Evolutionary conservation across 2,329 filamentous ascomycete species (phyloP).

Genomic region (Didymella keratinophila): DNA sequence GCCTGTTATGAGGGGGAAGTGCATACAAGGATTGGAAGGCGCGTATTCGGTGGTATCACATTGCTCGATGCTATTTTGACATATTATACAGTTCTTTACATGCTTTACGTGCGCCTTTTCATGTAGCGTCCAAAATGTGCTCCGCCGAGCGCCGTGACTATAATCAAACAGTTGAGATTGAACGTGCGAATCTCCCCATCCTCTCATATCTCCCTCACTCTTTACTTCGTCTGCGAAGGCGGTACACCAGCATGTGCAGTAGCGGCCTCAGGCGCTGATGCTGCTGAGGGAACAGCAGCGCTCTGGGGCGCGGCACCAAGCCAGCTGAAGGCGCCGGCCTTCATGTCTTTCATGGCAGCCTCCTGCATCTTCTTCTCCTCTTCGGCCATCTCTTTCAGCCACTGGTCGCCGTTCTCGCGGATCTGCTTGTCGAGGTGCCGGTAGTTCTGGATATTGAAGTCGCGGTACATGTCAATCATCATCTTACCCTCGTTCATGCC

Average conservation of each 20-base stretch:
- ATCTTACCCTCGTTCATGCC: conserved; percentile 93
- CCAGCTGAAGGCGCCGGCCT: conserved; percentile 56
- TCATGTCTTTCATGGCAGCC: conserved; percentile 92
- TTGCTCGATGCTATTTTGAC: conserved; percentile 5
- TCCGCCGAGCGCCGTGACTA: conserved; percentile 1
- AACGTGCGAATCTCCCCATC: background rate
- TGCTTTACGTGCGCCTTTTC: conserved; percentile 7
- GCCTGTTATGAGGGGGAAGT: too few relatives aligned
- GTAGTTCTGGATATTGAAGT: conserved; percentile 90
- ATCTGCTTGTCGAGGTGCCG: conserved; percentile 90
- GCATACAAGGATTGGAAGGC: background rate
- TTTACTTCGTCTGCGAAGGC: conserved; percentile 19
- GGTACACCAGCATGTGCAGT: conserved; percentile 26
- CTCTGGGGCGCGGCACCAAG: conserved; percentile 31
- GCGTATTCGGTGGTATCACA: background rate
- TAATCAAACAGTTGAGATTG: background rate
- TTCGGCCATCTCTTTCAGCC: conserved; percentile 91
- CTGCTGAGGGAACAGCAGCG: conserved; percentile 28
- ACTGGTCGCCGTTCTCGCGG: conserved; percentile 90
- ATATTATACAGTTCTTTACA: conserved; percentile 19
- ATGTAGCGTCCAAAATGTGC: conserved; percentile 1
- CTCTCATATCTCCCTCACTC: background rate
- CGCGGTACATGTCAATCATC: conserved; percentile 91
- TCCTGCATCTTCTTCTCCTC: conserved; percentile 89
- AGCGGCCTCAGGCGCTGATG: conserved; percentile 26